Conservation (phyloP, 257 asterid genomes). For the Penstemon eatonii region DNA sequence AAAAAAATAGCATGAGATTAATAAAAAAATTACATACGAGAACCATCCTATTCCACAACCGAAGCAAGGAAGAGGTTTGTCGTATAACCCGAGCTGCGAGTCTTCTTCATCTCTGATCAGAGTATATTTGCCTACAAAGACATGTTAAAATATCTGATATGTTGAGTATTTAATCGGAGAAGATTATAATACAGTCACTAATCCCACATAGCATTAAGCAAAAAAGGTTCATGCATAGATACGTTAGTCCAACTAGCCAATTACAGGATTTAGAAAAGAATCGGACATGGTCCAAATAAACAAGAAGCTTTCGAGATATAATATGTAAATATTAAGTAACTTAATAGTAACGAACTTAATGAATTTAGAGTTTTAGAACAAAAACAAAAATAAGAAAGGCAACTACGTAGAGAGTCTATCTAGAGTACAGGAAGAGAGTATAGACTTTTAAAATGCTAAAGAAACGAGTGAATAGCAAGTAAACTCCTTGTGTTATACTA, state of each 20-base stretch:
- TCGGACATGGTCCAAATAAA: no score
- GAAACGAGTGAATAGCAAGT: no score
- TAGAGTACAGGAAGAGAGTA: no score
- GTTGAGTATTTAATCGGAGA: constrained; percentile 9
- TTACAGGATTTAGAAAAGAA: no score
- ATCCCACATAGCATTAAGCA: not conserved
- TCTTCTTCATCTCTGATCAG: constrained; percentile 69
- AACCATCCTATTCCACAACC: constrained; percentile 98
- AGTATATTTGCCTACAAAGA: constrained; percentile 60
- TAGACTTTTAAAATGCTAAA: no score
- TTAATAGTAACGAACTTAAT: no score
- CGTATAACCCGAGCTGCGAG: constrained; percentile 69
- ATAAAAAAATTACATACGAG: constrained; percentile 48
- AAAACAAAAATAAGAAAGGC: no score
- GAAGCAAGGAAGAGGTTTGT: constrained; percentile 93
- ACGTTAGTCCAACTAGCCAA: no score
- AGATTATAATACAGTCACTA: not conserved
- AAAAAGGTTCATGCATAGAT: not conserved
- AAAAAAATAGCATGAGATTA: constrained; percentile 17
- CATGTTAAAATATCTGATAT: constrained; percentile 5
- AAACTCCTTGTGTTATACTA: no score
- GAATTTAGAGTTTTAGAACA: no score
- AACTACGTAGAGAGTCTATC: no score
- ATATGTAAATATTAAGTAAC: not conserved
- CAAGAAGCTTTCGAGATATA: no score